Evolutionary conservation across 2,329 filamentous ascomycete species (phyloP).

Genomic region (Curvularia spicifera): DNA sequence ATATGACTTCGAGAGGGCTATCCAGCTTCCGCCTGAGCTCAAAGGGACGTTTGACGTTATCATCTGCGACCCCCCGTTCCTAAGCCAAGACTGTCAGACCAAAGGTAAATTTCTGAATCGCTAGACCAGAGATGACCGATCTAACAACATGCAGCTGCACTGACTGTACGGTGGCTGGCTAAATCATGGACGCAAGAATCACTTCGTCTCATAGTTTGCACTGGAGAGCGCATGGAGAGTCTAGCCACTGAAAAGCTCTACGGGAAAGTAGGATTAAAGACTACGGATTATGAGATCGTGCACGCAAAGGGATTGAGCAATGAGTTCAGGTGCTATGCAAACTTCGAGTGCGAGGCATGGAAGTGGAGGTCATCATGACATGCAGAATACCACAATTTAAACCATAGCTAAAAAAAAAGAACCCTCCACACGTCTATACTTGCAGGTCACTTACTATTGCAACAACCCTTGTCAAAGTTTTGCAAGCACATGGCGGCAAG

Average conservation of each 20-base stretch:
- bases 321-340: slow-evolving; percentile 80
- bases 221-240: slow-evolving; percentile 75
- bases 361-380: slow-evolving; percentile 37
- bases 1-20: slow-evolving; percentile 75
- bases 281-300: slow-evolving; percentile 71
- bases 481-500: background rate
- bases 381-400: background rate
- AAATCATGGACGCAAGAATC: slow-evolving; percentile 54
- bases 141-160: slow-evolving; percentile 61
- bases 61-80: slow-evolving; percentile 79
- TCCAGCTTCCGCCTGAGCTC: slow-evolving; percentile 67
- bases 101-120: slow-evolving; percentile 61
- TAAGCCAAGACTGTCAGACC: slow-evolving; percentile 81
- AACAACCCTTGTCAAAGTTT: background rate
- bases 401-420: background rate
- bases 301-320: slow-evolving; percentile 79
- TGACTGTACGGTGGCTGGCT: slow-evolving; percentile 77
- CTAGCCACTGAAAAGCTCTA: slow-evolving; percentile 71
- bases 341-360: slow-evolving; percentile 68
- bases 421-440: no score
- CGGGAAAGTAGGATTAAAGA: slow-evolving; percentile 64
- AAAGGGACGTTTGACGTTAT: slow-evolving; percentile 72
- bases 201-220: slow-evolving; percentile 68
- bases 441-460: background rate
- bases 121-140: background rate